phyloP scores from a whole-genome alignment of 768 basidiomycete genomes.

The Russula olivacea region DNA sequence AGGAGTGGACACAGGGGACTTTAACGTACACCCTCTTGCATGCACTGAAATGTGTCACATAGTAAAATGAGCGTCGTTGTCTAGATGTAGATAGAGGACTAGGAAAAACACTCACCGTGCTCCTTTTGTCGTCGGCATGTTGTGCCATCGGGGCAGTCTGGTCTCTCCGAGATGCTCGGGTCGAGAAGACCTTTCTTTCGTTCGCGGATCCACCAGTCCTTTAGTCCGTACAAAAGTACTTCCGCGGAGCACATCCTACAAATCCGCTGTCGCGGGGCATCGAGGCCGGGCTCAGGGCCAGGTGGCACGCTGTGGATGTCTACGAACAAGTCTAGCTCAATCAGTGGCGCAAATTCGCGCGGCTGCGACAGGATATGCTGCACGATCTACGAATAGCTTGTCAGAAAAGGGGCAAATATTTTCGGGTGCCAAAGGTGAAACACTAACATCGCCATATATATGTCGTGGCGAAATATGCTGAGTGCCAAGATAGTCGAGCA shows the following conservation, averaged over 20 bases:
- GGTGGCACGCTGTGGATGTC: conserved; percentile 58
- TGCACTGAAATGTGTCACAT: conserved; percentile 43
- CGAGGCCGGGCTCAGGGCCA: conserved; percentile 50
- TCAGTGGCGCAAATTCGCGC: conserved; percentile 54
- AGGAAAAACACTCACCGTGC: conserved; percentile 43
- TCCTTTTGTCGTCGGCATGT: conserved; percentile 59
- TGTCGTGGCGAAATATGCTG: conserved; percentile 58
- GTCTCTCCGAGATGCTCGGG: conserved; percentile 47
- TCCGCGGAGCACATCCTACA: conserved; percentile 73
- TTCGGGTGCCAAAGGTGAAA: conserved; percentile 30
- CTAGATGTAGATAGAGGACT: neutral
- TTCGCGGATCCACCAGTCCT: conserved; percentile 80
- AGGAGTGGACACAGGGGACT: neutral
- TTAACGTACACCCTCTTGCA: conserved; percentile 64
- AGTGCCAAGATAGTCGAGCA: conserved; percentile 71
- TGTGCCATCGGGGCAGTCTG: conserved; percentile 63
- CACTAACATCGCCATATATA: conserved; percentile 62
- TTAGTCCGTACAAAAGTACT: conserved; percentile 67
- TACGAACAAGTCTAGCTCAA: conserved; percentile 64
- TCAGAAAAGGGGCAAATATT: neutral
- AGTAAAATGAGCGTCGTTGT: neutral
- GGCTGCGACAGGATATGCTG: conserved; percentile 55
- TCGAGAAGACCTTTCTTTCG: conserved; percentile 63
- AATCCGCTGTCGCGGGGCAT: conserved; percentile 52
- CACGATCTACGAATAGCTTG: conserved; percentile 46